Conservation (phyloP, 371 early-diverging fungal genomes). For the Haplosporangium sp. region DNA sequence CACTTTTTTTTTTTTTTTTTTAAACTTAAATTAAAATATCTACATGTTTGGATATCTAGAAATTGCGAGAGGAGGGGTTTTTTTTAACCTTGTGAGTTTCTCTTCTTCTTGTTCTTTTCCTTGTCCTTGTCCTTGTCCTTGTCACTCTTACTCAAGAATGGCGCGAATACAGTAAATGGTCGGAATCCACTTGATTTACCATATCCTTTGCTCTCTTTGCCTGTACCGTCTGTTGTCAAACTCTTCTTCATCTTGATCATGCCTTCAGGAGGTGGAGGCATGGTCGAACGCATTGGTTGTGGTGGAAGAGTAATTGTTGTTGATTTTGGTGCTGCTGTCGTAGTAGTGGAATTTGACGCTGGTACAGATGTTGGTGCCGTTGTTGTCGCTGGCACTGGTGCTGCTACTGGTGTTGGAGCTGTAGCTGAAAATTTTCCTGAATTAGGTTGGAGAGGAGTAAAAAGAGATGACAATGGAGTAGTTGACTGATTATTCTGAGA, state of each 20-base stretch:
- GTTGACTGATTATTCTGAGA: conserved; percentile 5
- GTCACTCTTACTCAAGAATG: conserved; percentile 29
- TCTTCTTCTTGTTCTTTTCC: conserved; percentile 22
- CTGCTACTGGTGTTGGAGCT: conserved; percentile 1
- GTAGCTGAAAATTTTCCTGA: conserved; percentile 6
- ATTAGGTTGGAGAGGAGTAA: conserved; percentile 8
- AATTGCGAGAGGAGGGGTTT: too few relatives aligned
- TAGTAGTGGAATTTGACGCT: not conserved
- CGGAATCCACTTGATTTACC: conserved; percentile 34
- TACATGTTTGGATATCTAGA: too few relatives aligned
- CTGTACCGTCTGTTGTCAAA: conserved; percentile 43
- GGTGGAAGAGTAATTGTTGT: conserved; percentile 21
- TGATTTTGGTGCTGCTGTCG: not conserved
- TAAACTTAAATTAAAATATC: too few relatives aligned
- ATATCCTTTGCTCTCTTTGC: conserved; percentile 12
- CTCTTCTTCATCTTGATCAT: conserved; percentile 52
- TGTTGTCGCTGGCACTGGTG: not conserved
- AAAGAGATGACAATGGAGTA: conserved; percentile 31
- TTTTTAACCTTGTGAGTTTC: not conserved
- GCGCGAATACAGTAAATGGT: conserved; percentile 25
- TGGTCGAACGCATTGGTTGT: conserved; percentile 11
- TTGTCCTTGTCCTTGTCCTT: conserved; percentile 38
- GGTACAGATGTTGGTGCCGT: not conserved
- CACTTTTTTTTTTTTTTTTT: too few relatives aligned
- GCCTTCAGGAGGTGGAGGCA: conserved; percentile 41